Base-by-base conservation (phyloP, 305 asterid genomes). In the Rubia balearica region DNA sequence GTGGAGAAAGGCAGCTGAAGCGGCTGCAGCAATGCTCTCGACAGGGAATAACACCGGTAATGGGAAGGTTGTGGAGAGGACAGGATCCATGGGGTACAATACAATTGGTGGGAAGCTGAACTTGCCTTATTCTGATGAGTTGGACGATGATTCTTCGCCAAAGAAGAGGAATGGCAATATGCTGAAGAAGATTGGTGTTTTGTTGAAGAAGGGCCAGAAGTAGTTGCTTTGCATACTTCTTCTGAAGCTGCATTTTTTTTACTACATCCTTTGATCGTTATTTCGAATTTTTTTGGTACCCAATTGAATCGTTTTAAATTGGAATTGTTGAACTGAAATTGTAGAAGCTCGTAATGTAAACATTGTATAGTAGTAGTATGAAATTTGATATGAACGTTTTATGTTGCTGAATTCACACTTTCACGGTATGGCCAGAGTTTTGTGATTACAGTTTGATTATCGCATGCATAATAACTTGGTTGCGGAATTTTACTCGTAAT, bases 1-100 rank as follows among this genome's bases (percentile, higher is more conserved):
- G 68, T 92, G 97, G 97, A 89, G 98, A 78, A 92, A 92, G 77
- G 97, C 98, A 8, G 98, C 98, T 2, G 97, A 92, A 79, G 97
- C 95, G 5, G 97, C 98, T 49, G 83, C 95, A 2, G 77, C 91
- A 21, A 90, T 92, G 82, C 93, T 92, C 62, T 82, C 95, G n/a
- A 74, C 75, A 2, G 93, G 86, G 7, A 85, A 81, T 49, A 49
- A 53, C 11, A 17, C 59, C 11, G 59, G 59, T 51, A 82, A 81
- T 14, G 91, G 89, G 45, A 92, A 90, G 64, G 74, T 76, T 38
- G 81, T 60, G 4, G 90, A 85, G 41, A 87, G 90, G 70, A 82
- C 86, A 9, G 86, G 91, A 10, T 83, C 88, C 5, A 67, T 90
- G 33, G 97, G 83, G 60, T 88, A 85, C 73, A 81, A 84, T 33